Evolutionary conservation across 2,329 filamentous ascomycete genomes (phyloP), one percentile per base, ranked within the genome.

Genomic region (Chaetomiaceae sp.): DNA sequence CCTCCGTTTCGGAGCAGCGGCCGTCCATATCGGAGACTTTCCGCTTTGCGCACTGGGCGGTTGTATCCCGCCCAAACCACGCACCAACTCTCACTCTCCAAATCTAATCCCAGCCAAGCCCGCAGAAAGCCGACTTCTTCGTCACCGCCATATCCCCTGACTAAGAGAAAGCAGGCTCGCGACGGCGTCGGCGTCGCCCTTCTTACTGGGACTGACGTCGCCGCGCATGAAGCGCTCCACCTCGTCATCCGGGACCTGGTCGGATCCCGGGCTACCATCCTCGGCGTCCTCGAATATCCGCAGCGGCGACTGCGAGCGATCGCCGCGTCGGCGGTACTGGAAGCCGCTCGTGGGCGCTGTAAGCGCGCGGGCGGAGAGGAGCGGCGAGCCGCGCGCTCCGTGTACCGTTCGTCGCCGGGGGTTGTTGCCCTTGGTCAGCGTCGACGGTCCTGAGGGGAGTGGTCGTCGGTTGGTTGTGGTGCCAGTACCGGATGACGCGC

Each of bases 111-210:
- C 27, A 27, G 10, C 29, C 29, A 30, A 14, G 12, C 29, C 29
- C n/a, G n/a, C n/a, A n/a, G n/a, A n/a, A n/a, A n/a, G n/a, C n/a
- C n/a, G n/a, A n/a, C n/a, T n/a, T n/a, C n/a, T n/a, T n/a, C n/a
- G 10, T 76, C 67, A 85, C 60, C 80, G 77, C 89, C 90, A 96
- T 60, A 88, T 88, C n/a, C 90, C 91, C 67, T 95, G 87, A 59
- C 88, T 94, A 37, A 97, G 73, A 41, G 87, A 91, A 52, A 96
- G 65, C 53, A 97, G 68, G n/a, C 88, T 88, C 45, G 91, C 88
- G 38, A 95, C 84, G 60, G 88, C 94, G 62, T 94, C 88, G 64
- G 95, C 74, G 61, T 96, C 91, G 47, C 82, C 79, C 62, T 81
- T 83, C 66, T 88, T 88, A 61, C 83, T 83, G 8, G 80, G 82